Base-by-base conservation (phyloP, 2,329 filamentous ascomycete genomes). In the Didymella exigua region DNA sequence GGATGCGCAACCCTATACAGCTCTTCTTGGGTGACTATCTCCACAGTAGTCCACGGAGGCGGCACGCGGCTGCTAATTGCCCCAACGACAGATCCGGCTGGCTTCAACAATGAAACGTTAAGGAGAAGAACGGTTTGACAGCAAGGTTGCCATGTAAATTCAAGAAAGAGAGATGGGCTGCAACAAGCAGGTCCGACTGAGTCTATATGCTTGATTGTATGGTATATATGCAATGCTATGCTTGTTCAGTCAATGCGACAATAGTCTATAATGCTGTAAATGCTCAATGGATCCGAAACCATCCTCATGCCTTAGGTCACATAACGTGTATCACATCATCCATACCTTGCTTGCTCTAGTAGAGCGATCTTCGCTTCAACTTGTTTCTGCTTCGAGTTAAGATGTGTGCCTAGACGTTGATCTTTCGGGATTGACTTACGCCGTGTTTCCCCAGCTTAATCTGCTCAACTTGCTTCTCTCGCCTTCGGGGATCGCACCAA, bases 381-480 rank as follows among this genome's bases (percentile, higher is more conserved):
- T 43, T 56, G 14, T 33, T 56, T 11, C 53, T 56, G 31, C 31
- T 4, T 3, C 3, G 14, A 11, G n/a, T 50, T 41, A 54, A 40
- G 21, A 21, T 27, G 18, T 6, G 8, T 18, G 4, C 24, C 1
- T 23, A 8, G n/a, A 19, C n/a, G 6, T 10, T 16, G 3, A 21
- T 36, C 8, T 2, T 11, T 2, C 16, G 6, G 7, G n/a, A 8
- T 21, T 18, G 8, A 34, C 51, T 37, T 52, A 59, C 56, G 48
- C 47, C 19, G 48, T 48, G 13, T 31, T 42, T 1, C 51, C 56
- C 56, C 56, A 50, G 24, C 53, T 56, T 41, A 52, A 11, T 16
- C 48, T 38, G 5, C 40, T 49, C 5, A 52, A 33, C 49, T 40
- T 47, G 13, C 44, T 46, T 44, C 43, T 47, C 30, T 56, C 45